A percentile compares a stretch with the other conserved stretches of the same genome.
Evolutionary conservation across 768 basidiomycete species (phyloP).

Genomic region (Hypholoma fasciculare): DNA sequence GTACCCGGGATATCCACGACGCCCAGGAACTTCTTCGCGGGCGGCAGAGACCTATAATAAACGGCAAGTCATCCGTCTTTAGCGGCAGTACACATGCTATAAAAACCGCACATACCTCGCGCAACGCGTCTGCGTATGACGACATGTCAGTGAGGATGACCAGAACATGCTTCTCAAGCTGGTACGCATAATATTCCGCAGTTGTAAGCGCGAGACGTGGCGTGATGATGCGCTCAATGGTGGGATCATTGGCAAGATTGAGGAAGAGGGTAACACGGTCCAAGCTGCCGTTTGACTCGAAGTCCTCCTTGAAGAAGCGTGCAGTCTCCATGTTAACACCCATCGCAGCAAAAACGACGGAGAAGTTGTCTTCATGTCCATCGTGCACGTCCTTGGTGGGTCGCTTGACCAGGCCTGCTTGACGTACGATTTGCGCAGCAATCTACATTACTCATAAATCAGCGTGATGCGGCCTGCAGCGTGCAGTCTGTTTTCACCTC

Average conservation of each 20-base stretch:
- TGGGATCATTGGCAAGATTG: constrained; percentile 98
- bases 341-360: constrained; percentile 99
- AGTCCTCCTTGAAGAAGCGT: constrained; percentile 99
- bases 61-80: constrained; percentile 15
- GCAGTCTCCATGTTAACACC: constrained; percentile 99
- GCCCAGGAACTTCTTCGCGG: constrained; percentile 98
- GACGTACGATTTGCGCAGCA: constrained; percentile 99
- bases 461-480: constrained; percentile 2
- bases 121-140: constrained; percentile 94
- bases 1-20: constrained; percentile 97
- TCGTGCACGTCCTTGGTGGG: constrained; percentile 98
- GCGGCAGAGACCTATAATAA: constrained; percentile 86
- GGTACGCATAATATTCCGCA: constrained; percentile 99
- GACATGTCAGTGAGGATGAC: constrained; percentile 99
- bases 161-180: constrained; percentile 98
- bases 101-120: constrained; percentile 64
- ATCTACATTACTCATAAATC: constrained; percentile 54
- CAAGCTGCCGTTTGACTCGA: constrained; percentile 96
- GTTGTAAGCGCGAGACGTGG: constrained; percentile 97
- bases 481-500: constrained; percentile 55
- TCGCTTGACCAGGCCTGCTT: constrained; percentile 94
- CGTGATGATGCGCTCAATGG: constrained; percentile 99
- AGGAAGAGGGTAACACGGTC: constrained; percentile 98
- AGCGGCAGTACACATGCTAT: constrained; percentile 14
- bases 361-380: constrained; percentile 99